A percentile compares a stretch with the other conserved stretches of the same genome.
Evolutionary conservation across 768 basidiomycete genomes (phyloP).

Genomic region (Phaeotremella fagi): DNA sequence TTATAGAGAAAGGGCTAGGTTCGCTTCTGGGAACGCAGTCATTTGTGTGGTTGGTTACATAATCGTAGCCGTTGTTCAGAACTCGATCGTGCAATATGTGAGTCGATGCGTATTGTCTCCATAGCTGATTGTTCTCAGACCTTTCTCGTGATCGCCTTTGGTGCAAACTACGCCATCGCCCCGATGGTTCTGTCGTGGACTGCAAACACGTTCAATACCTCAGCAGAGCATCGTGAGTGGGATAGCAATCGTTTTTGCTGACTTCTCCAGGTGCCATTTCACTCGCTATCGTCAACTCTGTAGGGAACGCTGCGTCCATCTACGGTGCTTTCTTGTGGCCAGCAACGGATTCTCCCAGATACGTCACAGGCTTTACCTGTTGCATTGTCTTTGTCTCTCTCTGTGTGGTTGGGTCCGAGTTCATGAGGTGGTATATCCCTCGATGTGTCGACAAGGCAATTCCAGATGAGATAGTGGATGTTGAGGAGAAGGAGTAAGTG

Average conservation of each 20-base stretch:
- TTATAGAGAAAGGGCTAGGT: constrained; percentile 32
- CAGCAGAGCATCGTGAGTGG: constrained; percentile 31
- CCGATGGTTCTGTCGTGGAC: constrained; percentile 30
- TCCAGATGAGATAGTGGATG: no score
- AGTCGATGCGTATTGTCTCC: background rate
- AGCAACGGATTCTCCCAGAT: constrained; percentile 11
- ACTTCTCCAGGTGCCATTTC: constrained; percentile 28
- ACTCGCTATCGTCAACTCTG: constrained; percentile 28
- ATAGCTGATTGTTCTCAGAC: constrained; percentile 10
- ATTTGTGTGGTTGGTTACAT: constrained; percentile 22
- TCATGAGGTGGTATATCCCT: no score
- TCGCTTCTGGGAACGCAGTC: constrained; percentile 7
- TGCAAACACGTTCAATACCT: constrained; percentile 24
- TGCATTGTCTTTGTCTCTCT: no score
- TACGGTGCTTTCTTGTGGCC: constrained; percentile 33
- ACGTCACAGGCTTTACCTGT: constrained; percentile 2
- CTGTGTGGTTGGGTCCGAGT: no score
- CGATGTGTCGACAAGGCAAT: no score
- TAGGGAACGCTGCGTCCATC: constrained; percentile 13
- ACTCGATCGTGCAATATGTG: constrained; percentile 20
- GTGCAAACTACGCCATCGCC: constrained; percentile 19
- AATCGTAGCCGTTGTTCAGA: constrained; percentile 16
- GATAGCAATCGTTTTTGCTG: no score
- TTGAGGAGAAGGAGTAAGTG: no score
- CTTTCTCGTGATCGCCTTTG: constrained; percentile 35